These are phyloP conservation scores for Orbilia quercus DNA, from an alignment of 2,329 filamentous ascomycete species.

Conservation along the genomic window DNA sequence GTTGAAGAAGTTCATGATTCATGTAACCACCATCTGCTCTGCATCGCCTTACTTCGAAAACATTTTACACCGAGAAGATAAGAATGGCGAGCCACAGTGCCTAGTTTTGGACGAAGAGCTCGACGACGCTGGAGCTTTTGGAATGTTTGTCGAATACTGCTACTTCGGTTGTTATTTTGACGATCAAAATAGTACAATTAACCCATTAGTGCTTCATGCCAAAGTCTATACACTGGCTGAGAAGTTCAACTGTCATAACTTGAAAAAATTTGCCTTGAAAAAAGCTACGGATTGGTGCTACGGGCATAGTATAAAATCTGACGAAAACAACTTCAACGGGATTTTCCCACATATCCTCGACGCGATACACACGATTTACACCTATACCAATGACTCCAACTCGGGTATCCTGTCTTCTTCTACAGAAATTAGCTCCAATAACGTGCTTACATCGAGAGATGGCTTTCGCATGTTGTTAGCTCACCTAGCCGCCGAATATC, in stretches of 20 bases:
- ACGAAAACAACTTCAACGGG: not conserved
- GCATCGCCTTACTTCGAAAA: constrained; percentile 14
- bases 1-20: not conserved
- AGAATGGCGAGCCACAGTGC: not conserved
- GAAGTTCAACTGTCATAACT: not conserved
- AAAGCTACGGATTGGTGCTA: constrained; percentile 11
- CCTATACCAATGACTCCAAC: not conserved
- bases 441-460: constrained; percentile 6
- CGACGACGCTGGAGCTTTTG: constrained; percentile 6
- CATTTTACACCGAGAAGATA: not conserved
- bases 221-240: constrained; percentile 19
- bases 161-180: constrained; percentile 12
- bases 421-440: not conserved
- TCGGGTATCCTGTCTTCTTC: not conserved
- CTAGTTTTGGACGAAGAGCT: not conserved
- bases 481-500: constrained; percentile 9
- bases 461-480: constrained; percentile 18
- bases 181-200: not conserved
- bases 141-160: constrained; percentile 25
- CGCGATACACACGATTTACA: constrained; percentile 2
- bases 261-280: constrained; percentile 12
- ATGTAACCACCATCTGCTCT: constrained; percentile 7
- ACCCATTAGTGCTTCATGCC: constrained; percentile 2
- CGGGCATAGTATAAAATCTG: not conserved
- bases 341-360: constrained; percentile 17